Evolutionary conservation across 306 rosid species (phyloP), one percentile per base, ranked within the genome.

Genomic region (Notholithocarpus densiflorus): DNA sequence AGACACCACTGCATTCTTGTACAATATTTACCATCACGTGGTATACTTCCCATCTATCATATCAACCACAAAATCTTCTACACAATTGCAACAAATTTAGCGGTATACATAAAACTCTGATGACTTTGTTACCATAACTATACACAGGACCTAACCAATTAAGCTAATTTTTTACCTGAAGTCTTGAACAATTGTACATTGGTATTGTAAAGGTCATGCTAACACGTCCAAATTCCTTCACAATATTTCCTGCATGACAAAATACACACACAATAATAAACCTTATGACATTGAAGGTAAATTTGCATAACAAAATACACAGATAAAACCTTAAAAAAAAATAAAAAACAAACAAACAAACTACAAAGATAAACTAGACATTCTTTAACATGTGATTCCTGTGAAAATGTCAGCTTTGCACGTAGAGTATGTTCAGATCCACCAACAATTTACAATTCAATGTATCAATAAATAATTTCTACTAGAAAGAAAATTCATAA

Each of bases 151-250:
- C 72, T 9, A 68, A 68, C 24, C 52, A 32, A 68, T 68, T 48
- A 18, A 68, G 52, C 51, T 68, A 68, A 69, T 68, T 80, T 68
- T 85, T 74, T 83, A 89, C 96, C 96, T 89, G 94, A 77, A 92
- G 93, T 88, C 88, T 90, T 57, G 98, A 96, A 88, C 89, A 85
- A 77, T 87, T 96, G 82, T 88, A 86, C 97, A 96, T 93, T n/a
- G 98, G 98, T 74, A 96, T 89, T 34, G 92, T 86, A 86, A 93
- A 96, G 73, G 92, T 91, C 99, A 96, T 93, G 89, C 98, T 96
- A 76, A 91, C 84, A 77, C 97, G 98, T 75, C 98, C 99, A 34
- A 94, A 95, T 85, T 95, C 99, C 89, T 93, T 95, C 84, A 88
- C 81, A 74, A 95, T 87, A 80, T 91, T 95, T 85, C 97, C 99